Base-by-base conservation (phyloP, 441 rosid species). In the Corymbia calophylla region DNA sequence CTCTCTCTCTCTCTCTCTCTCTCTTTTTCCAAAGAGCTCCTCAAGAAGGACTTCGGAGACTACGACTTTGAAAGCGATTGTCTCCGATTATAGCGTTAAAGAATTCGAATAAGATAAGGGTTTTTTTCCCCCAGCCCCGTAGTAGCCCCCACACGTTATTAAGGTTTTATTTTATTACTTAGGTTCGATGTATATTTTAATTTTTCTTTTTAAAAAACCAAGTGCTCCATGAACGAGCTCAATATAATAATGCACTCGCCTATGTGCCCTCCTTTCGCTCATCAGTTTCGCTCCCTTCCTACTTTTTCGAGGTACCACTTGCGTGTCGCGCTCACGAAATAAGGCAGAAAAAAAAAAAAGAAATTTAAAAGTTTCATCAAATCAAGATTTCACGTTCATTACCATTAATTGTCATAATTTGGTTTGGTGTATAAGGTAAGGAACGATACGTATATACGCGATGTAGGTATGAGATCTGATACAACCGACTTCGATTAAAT, bases 1-100 rank as follows among this genome's bases (percentile, higher is more conserved):
- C 86, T 91, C 87, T 44, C 70, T 27, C 47, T 77, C 48, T 39
- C 54, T 53, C 66, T 87, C 73, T 87, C 86, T 91, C 87, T 44
- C 70, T 27, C 47, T 77, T 27, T 55, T 84, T 86, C 88, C 86
- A 58, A 53, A 86, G 84, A 86, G 86, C 90, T 60, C 70, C 49
- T 32, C 54, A 47, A 44, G 31, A 48, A 31, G 91, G 90, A 89
- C 92, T 91, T 93, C 87, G 87, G 89, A 88, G 93, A 88, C 92
- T 89, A 73, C 85, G 91, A 91, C 92, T 32, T 86, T 92, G 94
- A 93, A 92, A 93, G 94, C 91, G 92, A 94, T 92, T 92, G 94
- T 93, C 92, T 47, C 32, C 62, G 64, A 86, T 86, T 21, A 66
- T 54, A 86, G 60, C 60, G 29, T 86, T 35, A 81, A 31, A 88